Evolutionary conservation across 441 rosid species (phyloP).

Genomic region (Adansonia gregorii): DNA sequence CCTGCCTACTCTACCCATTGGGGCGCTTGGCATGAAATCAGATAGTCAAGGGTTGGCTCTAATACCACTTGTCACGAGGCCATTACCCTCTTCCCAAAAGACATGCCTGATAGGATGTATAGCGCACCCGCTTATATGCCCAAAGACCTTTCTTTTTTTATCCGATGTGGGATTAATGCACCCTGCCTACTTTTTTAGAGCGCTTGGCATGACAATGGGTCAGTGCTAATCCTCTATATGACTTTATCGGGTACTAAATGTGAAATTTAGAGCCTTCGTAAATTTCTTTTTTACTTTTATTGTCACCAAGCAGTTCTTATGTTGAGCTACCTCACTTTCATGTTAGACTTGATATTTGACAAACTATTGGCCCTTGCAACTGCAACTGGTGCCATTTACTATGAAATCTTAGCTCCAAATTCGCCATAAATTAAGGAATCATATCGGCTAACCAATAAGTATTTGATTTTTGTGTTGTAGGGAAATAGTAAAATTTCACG

Average conservation of each 20-base stretch:
- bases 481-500: conserved; percentile 77
- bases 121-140: too few species aligned
- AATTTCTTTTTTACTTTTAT: not conserved
- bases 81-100: too few species aligned
- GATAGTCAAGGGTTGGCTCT: too few species aligned
- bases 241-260: not conserved
- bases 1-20: too few species aligned
- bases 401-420: not conserved
- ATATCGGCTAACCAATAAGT: not conserved
- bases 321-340: not conserved
- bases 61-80: too few species aligned
- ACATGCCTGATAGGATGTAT: too few species aligned
- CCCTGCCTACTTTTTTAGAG: too few species aligned
- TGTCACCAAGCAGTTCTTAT: not conserved
- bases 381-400: not conserved
- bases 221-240: not conserved
- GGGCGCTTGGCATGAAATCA: too few species aligned
- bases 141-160: too few species aligned
- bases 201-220: too few species aligned
- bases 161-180: too few species aligned
- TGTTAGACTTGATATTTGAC: too few species aligned
- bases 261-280: not conserved
- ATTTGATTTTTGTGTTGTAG: conserved; percentile 41
- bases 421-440: not conserved
- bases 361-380: not conserved